Evolutionary conservation across 106 monocot species (phyloP).

Genomic region (Allium sativum): DNA sequence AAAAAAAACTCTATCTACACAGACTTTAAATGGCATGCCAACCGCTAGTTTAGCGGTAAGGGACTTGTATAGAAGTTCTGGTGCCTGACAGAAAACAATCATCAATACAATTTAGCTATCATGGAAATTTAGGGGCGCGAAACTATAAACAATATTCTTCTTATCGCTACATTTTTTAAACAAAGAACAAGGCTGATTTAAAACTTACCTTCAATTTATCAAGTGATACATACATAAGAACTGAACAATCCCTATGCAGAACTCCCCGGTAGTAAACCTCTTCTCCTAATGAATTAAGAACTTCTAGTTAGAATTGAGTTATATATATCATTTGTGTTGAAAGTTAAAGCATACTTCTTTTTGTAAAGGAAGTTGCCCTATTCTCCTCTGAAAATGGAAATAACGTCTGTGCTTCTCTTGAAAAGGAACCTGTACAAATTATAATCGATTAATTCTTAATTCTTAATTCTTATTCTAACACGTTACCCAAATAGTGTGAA

Average conservation of each 20-base stretch:
- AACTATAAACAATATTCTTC: background rate
- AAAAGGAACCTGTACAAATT: conserved; percentile 54
- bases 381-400: conserved; percentile 95
- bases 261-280: conserved; percentile 95
- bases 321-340: background rate
- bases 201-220: conserved; percentile 68
- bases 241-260: conserved; percentile 97
- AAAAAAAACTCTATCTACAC: conserved; percentile 1
- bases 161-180: background rate
- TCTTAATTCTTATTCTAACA: background rate
- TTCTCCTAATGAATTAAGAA: conserved; percentile 50
- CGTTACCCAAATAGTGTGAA: background rate
- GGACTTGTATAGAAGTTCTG: conserved; percentile 84
- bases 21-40: conserved; percentile 99
- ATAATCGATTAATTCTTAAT: background rate
- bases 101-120: background rate
- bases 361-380: conserved; percentile 83
- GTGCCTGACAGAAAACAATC: conserved; percentile 30
- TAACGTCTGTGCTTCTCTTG: conserved; percentile 92
- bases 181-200: background rate
- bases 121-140: background rate
- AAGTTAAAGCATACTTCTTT: conserved; percentile 52
- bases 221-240: conserved; percentile 88
- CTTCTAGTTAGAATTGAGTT: background rate
- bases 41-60: conserved; percentile 90